These are phyloP conservation scores for Daldinia sp. DNA, from an alignment of 2,329 filamentous ascomycete genomes.

Conservation along the genomic window DNA sequence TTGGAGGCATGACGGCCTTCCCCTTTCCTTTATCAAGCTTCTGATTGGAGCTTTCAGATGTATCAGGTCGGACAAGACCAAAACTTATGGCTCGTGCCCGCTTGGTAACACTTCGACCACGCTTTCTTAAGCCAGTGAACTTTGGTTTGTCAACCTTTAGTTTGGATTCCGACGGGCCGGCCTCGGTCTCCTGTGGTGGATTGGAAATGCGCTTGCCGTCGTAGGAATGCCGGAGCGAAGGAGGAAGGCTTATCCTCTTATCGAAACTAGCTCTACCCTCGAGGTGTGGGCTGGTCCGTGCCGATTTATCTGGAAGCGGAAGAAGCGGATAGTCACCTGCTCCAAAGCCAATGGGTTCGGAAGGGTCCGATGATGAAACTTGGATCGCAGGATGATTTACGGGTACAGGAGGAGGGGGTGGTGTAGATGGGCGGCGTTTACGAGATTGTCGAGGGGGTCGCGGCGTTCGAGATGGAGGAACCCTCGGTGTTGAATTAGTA, in stretches of 20 bases:
- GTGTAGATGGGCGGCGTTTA: constrained; percentile 61
- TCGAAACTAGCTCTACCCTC: constrained; percentile 57
- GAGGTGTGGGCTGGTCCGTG: constrained; percentile 61
- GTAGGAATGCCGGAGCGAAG: constrained; percentile 61
- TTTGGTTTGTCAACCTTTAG: constrained; percentile 34
- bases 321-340: constrained; percentile 61
- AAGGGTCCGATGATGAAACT: constrained; percentile 47
- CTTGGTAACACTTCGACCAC: constrained; percentile 45
- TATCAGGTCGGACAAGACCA: constrained; percentile 41
- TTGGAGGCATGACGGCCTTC: constrained; percentile 55
- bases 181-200: constrained; percentile 39
- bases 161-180: constrained; percentile 40
- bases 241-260: constrained; percentile 62
- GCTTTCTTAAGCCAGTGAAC: constrained; percentile 40
- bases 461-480: constrained; percentile 41
- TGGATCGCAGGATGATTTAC: constrained; percentile 56
- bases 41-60: constrained; percentile 33
- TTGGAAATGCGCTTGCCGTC: constrained; percentile 56
- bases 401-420: constrained; percentile 61
- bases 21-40: constrained; percentile 61
- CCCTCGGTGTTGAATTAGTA: constrained; percentile 65
- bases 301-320: constrained; percentile 57
- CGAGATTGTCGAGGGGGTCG: constrained; percentile 42
- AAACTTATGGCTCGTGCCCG: constrained; percentile 44
- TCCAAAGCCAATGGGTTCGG: constrained; percentile 51